A percentile compares a stretch with the other conserved stretches of the same genome.
These are phyloP conservation scores for Tolypocladium capitatum DNA, from an alignment of 2,329 filamentous ascomycete species.

Conservation along the genomic window DNA sequence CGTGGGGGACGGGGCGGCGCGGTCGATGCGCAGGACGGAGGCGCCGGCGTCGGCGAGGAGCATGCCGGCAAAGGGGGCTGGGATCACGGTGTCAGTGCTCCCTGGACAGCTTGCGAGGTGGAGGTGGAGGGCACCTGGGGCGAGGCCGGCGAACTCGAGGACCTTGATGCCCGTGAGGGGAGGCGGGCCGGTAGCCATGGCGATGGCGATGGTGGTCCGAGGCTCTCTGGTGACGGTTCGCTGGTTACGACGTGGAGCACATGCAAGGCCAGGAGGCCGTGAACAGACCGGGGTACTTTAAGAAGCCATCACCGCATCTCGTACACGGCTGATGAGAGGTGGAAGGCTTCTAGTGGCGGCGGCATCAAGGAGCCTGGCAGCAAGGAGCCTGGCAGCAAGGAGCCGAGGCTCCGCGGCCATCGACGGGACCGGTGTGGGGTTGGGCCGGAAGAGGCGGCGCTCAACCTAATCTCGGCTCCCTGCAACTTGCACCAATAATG, in stretches of 20 bases:
- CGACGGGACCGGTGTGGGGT: no score
- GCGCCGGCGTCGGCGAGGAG: conserved; percentile 85
- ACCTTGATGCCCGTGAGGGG: conserved; percentile 39
- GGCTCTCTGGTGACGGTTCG: not conserved
- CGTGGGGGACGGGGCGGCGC: conserved; percentile 33
- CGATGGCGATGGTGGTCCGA: not conserved
- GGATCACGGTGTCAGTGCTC: not conserved
- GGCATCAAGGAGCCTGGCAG: no score
- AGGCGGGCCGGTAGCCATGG: conserved; percentile 8
- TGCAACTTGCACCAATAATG: no score
- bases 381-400: no score
- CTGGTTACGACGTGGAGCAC: not conserved
- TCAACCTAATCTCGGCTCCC: no score
- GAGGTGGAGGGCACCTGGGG: conserved; percentile 35
- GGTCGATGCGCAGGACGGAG: conserved; percentile 76
- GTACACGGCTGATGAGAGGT: no score
- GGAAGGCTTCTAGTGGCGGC: no score
- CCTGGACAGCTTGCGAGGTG: not conserved
- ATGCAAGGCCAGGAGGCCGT: no score
- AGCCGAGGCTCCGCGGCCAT: no score
- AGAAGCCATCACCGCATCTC: not conserved
- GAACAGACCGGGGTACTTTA: not conserved
- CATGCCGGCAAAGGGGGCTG: conserved; percentile 78
- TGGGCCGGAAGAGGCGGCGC: no score
- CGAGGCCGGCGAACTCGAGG: conserved; percentile 47